Percentiles rank a stretch among this genome's conserved stretches.
Conservation (phyloP, 1,284 basidiomycete genomes). For the Trichosporon ovoides region DNA sequence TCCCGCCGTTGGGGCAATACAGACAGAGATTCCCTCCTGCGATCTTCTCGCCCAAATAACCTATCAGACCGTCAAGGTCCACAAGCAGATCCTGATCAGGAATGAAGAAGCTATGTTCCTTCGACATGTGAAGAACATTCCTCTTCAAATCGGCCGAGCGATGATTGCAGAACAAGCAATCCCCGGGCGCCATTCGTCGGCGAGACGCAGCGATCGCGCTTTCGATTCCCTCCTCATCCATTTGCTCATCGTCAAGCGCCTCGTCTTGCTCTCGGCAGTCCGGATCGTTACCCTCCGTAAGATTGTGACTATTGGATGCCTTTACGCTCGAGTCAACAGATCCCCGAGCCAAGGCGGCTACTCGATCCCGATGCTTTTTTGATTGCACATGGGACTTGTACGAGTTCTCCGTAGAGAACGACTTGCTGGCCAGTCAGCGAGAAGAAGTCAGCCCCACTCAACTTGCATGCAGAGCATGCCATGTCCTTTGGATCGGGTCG, state of each 20-base stretch:
- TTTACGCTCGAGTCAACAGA: neutral
- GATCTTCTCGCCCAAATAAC: conserved; percentile 89
- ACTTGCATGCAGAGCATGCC: conserved; percentile 79
- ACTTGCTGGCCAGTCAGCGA: conserved; percentile 59
- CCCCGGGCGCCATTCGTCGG: conserved; percentile 55
- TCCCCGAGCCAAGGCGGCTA: conserved; percentile 43
- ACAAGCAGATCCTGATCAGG: conserved; percentile 88
- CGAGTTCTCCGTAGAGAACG: conserved; percentile 83
- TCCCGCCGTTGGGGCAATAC: conserved; percentile 71
- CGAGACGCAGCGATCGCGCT: conserved; percentile 71
- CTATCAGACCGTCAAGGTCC: conserved; percentile 74
- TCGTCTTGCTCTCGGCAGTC: conserved; percentile 47
- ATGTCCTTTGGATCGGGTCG: conserved; percentile 61
- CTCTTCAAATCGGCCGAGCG: conserved; percentile 57
- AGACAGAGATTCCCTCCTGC: conserved; percentile 89
- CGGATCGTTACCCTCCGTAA: neutral
- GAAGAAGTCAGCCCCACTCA: conserved; percentile 17
- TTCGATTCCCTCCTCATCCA: conserved; percentile 58
- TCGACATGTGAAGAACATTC: conserved; percentile 83
- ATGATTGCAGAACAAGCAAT: conserved; percentile 82
- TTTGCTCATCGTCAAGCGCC: conserved; percentile 46
- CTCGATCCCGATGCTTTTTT: conserved; percentile 83
- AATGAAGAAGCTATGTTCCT: conserved; percentile 87
- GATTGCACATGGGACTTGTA: conserved; percentile 82
- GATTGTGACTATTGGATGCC: neutral